Evolutionary conservation across 495 filamentous ascomycete species (phyloP).

Genomic region (Talaromyces proteolyticus): DNA sequence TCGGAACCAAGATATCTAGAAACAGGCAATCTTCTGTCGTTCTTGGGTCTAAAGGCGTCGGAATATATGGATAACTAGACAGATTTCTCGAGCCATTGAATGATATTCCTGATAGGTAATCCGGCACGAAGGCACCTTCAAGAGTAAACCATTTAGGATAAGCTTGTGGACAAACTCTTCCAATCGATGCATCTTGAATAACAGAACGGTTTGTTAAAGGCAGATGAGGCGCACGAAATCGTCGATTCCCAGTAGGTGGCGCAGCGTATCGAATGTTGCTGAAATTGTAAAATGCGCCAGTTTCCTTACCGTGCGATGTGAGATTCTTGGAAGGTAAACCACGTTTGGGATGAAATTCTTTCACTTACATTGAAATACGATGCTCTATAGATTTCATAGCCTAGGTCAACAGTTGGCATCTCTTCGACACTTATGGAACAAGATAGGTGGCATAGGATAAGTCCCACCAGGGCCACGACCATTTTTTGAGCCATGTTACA

Average conservation of each 20-base stretch:
- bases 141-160: conserved; percentile 35
- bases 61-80: no score
- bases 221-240: conserved; percentile 41
- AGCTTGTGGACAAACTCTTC: conserved; percentile 46
- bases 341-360: no score
- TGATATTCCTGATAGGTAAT: no score
- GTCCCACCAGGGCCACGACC: no score
- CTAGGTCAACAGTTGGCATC: conserved; percentile 47
- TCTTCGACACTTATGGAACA: no score
- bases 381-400: conserved; percentile 45
- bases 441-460: no score
- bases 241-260: conserved; percentile 44
- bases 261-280: conserved; percentile 56
- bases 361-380: conserved; percentile 33
- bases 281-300: conserved; percentile 42
- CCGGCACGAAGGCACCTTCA: no score
- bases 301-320: conserved; percentile 7
- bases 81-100: no score
- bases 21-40: conserved; percentile 53
- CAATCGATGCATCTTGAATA: conserved; percentile 37
- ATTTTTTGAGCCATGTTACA: no score
- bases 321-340: background rate
- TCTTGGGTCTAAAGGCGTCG: conserved; percentile 24
- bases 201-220: conserved; percentile 19
- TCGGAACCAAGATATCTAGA: conserved; percentile 46